These are phyloP conservation scores for Chlamydomonas eustigma DNA, from an alignment of 139 green algal species.

Conservation along the genomic window DNA sequence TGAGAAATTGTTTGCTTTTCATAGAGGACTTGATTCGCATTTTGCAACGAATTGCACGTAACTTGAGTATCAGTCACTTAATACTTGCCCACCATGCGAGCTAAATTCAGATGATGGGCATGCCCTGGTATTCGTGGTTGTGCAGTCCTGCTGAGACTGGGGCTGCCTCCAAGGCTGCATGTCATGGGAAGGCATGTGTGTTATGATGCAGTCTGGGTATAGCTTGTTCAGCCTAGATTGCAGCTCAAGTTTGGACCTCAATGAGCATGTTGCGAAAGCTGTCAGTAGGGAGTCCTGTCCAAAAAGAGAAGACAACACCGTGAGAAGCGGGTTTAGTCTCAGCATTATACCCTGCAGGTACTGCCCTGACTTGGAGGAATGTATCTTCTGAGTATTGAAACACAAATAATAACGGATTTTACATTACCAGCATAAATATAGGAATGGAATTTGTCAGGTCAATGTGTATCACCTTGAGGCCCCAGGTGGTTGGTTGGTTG, in stretches of 20 bases:
- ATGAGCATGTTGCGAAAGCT: slow-evolving; percentile 24
- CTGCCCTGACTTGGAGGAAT: neutral
- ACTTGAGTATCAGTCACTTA: too few species aligned
- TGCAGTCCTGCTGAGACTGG: too few species aligned
- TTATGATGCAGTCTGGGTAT: slow-evolving; percentile 68
- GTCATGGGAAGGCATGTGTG: slow-evolving; percentile 64
- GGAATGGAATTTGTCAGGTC: neutral
- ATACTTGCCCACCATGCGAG: too few species aligned
- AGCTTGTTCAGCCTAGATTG: slow-evolving; percentile 60
- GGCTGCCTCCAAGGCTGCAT: slow-evolving; percentile 16
- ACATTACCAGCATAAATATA: neutral
- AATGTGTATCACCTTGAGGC: too few species aligned
- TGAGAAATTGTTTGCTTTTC: too few species aligned
- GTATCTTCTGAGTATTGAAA: neutral
- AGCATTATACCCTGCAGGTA: neutral
- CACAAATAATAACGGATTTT: neutral
- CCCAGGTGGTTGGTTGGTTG: slow-evolving; percentile 9
- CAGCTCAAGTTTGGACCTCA: slow-evolving; percentile 64
- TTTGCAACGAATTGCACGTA: too few species aligned
- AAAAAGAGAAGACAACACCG: neutral
- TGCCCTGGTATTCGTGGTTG: too few species aligned
- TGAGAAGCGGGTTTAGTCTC: neutral
- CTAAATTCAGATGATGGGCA: too few species aligned
- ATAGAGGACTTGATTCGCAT: too few species aligned
- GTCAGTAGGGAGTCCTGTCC: slow-evolving; percentile 30